These are phyloP conservation scores for Pyrus pyrifolia DNA, from an alignment of 306 rosid genomes.

Conservation along the genomic window DNA sequence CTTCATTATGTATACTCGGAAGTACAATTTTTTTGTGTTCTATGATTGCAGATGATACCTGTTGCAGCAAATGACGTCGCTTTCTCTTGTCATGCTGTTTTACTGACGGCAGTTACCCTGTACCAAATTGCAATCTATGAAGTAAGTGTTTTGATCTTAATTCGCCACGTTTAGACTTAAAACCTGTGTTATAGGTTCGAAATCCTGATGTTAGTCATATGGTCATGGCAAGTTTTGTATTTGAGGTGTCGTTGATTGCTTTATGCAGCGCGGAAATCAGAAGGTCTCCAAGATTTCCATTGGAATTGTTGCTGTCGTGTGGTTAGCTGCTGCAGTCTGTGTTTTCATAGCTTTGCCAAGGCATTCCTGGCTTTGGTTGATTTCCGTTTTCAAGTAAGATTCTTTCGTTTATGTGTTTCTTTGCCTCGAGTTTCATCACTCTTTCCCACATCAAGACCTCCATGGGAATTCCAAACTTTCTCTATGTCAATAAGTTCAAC, in stretches of 20 bases:
- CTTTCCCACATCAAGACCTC: too few species aligned
- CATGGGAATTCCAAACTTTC: too few species aligned
- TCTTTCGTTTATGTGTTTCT: not conserved
- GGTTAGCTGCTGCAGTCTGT: constrained; percentile 61
- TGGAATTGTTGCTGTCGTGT: constrained; percentile 46
- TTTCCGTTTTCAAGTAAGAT: constrained; percentile 63
- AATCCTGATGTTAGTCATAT: too few species aligned
- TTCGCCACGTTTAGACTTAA: not conserved
- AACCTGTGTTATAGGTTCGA: too few species aligned
- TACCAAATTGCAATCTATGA: constrained; percentile 74
- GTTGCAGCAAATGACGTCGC: constrained; percentile 95
- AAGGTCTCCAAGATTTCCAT: constrained; percentile 50
- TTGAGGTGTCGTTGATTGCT: not conserved
- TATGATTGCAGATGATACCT: constrained; percentile 72
- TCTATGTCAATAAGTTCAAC: too few species aligned
- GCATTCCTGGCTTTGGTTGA: constrained; percentile 87
- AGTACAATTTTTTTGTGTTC: too few species aligned
- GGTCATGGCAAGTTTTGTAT: too few species aligned
- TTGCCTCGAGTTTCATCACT: too few species aligned
- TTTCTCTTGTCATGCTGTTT: constrained; percentile 80
- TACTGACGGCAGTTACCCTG: constrained; percentile 58
- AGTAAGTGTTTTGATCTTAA: constrained; percentile 10
- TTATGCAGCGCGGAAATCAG: constrained; percentile 68
- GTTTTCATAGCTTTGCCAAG: constrained; percentile 56
- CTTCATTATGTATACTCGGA: too few species aligned